Evolutionary conservation across 176 grass and related monocot species (phyloP).

Genomic region (Carex cristatella): DNA sequence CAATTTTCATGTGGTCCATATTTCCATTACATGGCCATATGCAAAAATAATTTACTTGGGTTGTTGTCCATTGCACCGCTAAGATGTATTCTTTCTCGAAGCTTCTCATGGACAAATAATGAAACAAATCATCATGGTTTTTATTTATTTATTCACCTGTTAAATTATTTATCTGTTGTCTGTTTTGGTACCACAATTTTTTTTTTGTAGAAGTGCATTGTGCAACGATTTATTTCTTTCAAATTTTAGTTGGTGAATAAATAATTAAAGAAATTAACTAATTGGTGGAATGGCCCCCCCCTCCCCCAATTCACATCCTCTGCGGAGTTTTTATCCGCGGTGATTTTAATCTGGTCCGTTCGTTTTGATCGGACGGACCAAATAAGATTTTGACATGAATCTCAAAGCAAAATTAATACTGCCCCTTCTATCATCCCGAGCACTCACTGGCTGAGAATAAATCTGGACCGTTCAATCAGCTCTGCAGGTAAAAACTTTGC

Average conservation of each 20-base stretch:
- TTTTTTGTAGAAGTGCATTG: not conserved
- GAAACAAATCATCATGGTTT: not conserved
- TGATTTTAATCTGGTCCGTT: too few relatives aligned
- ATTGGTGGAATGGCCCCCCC: too few relatives aligned
- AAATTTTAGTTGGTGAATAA: not conserved
- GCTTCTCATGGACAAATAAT: not conserved
- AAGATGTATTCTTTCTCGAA: not conserved
- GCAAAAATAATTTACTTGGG: not conserved
- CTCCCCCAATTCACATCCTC: too few relatives aligned
- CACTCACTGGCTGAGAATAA: too few relatives aligned
- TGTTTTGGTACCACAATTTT: not conserved
- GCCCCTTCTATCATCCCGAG: too few relatives aligned
- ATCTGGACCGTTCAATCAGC: too few relatives aligned
- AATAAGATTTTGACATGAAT: too few relatives aligned
- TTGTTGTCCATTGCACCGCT: not conserved
- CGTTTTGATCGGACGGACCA: too few relatives aligned
- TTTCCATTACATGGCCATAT: not conserved
- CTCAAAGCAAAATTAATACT: too few relatives aligned
- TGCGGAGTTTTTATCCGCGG: too few relatives aligned
- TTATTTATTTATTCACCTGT: not conserved
- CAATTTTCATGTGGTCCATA: not conserved
- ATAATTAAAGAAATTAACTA: too few relatives aligned
- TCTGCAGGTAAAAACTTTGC: too few relatives aligned
- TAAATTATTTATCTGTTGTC: not conserved
- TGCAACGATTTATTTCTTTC: not conserved